Evolutionary conservation across 2,329 filamentous ascomycete species (phyloP), one percentile per base, ranked within the genome.

Genomic region (Stachybotrys elegans): DNA sequence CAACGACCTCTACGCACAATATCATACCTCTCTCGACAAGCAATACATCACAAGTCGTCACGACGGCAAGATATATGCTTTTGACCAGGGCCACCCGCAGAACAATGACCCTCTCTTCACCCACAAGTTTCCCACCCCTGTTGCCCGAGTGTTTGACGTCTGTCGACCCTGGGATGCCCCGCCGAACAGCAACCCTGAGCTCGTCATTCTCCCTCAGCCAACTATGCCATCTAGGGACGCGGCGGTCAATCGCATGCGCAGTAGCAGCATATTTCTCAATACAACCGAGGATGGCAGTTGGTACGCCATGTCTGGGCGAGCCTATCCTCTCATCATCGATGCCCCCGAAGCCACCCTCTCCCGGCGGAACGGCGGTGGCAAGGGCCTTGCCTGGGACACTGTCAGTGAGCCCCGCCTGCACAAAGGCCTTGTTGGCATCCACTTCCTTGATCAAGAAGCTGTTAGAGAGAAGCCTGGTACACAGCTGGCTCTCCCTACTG

Each of bases 291-390:
- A 75, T n/a, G 92, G 91, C 22, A 86, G 87, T 48, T 97, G 92
- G 90, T 98, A 92, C 63, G 93, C 91, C 23, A 77, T 97, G 67
- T 96, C 92, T 2, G 92, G 94, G 46, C 76, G 75, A 32, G 82
- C 82, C 8, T 97, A 96, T 55, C 93, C 93, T 4, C 76, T 92
- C 9, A 88, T 95, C 22, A 84, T 91, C 19, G 80, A 88, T 43
- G 83, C 75, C 0, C 73, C 75, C 0, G 50, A 59, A 3, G 78
- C 70, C 19, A 68, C 65, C 50, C 68, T 72, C 35, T 68, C 69
- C 52, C 65, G 56, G 12, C 58, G 63, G 7, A 69, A 70, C 22
- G 82, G 73, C 63, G 70, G 71, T 60, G 67, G 78, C n/a, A 57
- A 62, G 23, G 59, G 57, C 9, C 59, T 63, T 3, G 48, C 60